Base-by-base conservation (phyloP, 257 asterid species). In the Catharanthus roseus region DNA sequence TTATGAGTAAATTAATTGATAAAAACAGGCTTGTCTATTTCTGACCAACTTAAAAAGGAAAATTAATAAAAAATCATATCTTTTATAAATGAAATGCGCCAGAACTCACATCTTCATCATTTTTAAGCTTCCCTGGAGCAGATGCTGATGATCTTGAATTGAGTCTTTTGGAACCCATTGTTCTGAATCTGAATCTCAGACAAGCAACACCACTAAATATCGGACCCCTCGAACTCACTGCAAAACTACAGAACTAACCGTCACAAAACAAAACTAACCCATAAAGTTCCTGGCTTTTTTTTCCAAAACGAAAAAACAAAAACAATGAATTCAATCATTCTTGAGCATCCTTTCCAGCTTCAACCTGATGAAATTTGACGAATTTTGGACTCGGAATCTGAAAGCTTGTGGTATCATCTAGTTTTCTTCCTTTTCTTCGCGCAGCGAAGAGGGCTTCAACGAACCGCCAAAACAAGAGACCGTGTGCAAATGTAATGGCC, bases 321-420 rank as follows among this genome's bases (percentile, higher is more conserved):
- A 24, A 51, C 18, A 26, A 28, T n/a, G 24, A 42, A n/a, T 39
- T 19, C 23, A 72, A 41, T 19, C 5, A 41, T 23, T 45, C 10
- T n/a, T 8, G 19, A 29, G 10, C n/a, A 61, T 31, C 28, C 19
- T 15, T 41, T 45, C 34, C 28, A 63, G 49, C 36, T 31, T 42
- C 38, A 69, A 83, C 88, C 85, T 33, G 73, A 56, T 64, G 56
- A 82, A 41, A 65, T 58, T 57, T 56, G 83, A 29, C 65, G 31
- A 78, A 75, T 62, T 68, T 38, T 69, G 78, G 47, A 84, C 73
- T 64, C 89, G 88, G 71, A 82, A 63, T 72, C 77, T 90, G 36
- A 83, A 77, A 81, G 82, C 72, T n/a, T 28, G 21, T 74, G 81
- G 88, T 82, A 85, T 33, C 97, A 90, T 90, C 23, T 77, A 47